Evolutionary conservation across 2,329 filamentous ascomycete genomes (phyloP).

Genomic region (Tolypocladium amazonense): DNA sequence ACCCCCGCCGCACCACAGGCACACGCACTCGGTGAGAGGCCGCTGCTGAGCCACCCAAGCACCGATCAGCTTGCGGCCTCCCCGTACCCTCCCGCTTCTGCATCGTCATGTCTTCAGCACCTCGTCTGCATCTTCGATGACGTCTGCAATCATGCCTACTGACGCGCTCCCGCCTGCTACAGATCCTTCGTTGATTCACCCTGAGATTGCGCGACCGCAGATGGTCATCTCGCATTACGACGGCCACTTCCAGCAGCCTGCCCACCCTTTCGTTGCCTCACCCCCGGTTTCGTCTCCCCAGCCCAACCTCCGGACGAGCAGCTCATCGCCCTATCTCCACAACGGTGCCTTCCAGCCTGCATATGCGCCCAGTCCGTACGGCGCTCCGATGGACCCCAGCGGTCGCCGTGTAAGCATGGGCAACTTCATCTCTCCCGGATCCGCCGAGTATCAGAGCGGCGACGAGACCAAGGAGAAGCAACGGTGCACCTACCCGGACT

Average conservation of each 20-base stretch:
- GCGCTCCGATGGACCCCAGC: slow-evolving; percentile 30
- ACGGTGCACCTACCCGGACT: slow-evolving; percentile 73
- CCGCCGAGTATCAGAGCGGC: slow-evolving; percentile 48
- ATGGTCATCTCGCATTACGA: slow-evolving; percentile 38
- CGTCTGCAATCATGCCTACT: slow-evolving; percentile 17
- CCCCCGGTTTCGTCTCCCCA: slow-evolving; percentile 49
- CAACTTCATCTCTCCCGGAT: slow-evolving; percentile 56
- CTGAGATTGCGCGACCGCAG: slow-evolving; percentile 37
- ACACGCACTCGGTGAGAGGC: neutral
- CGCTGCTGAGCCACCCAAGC: neutral
- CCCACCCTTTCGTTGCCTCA: slow-evolving; percentile 45
- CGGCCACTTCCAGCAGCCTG: slow-evolving; percentile 33
- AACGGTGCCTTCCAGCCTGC: slow-evolving; percentile 40
- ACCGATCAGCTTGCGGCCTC: neutral
- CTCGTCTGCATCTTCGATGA: neutral
- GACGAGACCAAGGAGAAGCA: slow-evolving; percentile 57
- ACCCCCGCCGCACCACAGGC: neutral
- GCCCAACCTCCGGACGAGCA: slow-evolving; percentile 38
- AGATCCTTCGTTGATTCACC: slow-evolving; percentile 49
- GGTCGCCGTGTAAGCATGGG: slow-evolving; percentile 56
- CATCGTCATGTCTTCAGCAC: neutral
- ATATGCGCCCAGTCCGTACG: slow-evolving; percentile 43
- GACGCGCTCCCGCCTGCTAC: slow-evolving; percentile 19
- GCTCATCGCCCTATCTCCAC: slow-evolving; percentile 58
- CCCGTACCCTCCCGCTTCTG: neutral